Conservation (phyloP, 1,284 basidiomycete species). For the Testicularia cyperi region DNA sequence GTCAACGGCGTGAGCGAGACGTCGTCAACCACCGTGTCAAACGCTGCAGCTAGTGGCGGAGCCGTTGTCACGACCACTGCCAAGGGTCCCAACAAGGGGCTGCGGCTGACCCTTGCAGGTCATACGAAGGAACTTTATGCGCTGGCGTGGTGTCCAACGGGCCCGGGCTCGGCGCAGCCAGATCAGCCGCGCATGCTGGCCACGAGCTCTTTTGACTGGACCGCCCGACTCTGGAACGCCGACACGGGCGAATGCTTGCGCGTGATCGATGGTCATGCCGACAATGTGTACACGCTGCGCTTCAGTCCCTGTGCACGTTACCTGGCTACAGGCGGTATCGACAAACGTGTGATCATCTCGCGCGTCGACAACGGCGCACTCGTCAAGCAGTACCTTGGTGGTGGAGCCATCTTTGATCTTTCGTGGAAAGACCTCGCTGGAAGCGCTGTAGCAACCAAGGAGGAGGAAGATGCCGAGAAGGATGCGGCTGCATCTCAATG, state of each 20-base stretch:
- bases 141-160: slow-evolving; percentile 53
- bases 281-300: slow-evolving; percentile 53
- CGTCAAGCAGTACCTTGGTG: slow-evolving; percentile 41
- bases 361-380: slow-evolving; percentile 42
- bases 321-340: slow-evolving; percentile 56
- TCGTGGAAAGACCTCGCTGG: slow-evolving; percentile 37
- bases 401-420: slow-evolving; percentile 40
- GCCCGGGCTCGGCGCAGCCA: slow-evolving; percentile 42
- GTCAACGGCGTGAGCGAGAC: slow-evolving; percentile 15
- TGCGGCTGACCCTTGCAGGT: slow-evolving; percentile 41
- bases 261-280: slow-evolving; percentile 50
- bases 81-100: slow-evolving; percentile 39
- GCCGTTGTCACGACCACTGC: slow-evolving; percentile 19
- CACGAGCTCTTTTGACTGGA: slow-evolving; percentile 56
- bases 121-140: slow-evolving; percentile 58
- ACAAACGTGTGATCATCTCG: slow-evolving; percentile 48
- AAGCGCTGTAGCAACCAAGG: slow-evolving; percentile 18
- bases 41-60: too few species aligned
- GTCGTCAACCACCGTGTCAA: slow-evolving; percentile 6
- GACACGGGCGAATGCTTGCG: slow-evolving; percentile 55
- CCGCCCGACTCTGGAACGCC: slow-evolving; percentile 56
- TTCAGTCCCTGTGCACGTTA: slow-evolving; percentile 55
- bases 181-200: slow-evolving; percentile 56
- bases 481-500: slow-evolving; percentile 3
- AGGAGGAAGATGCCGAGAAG: slow-evolving; percentile 18